Percentiles rank a stretch among this genome's conserved stretches.
phyloP scores from a whole-genome alignment of 2,329 filamentous ascomycete genomes.

The Zarea fungicola region DNA sequence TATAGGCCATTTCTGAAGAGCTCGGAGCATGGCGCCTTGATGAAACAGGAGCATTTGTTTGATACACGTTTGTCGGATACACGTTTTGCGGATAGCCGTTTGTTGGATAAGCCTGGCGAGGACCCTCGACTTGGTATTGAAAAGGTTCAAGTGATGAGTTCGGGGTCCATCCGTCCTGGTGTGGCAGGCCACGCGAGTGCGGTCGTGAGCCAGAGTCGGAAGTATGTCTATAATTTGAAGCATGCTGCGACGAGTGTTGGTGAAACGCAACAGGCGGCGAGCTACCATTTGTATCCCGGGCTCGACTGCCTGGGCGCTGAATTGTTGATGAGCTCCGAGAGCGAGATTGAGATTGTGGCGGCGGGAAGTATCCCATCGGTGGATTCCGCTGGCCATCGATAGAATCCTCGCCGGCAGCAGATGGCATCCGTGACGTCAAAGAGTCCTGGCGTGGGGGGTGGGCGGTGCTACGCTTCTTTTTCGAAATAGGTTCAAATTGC shows the following conservation, averaged over 20 bases:
- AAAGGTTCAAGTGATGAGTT: slow-evolving; percentile 41
- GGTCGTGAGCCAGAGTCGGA: slow-evolving; percentile 38
- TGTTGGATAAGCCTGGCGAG: slow-evolving; percentile 31
- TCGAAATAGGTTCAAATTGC: slow-evolving; percentile 40
- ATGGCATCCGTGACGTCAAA: slow-evolving; percentile 35
- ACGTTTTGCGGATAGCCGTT: slow-evolving; percentile 23
- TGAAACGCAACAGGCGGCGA: slow-evolving; percentile 42
- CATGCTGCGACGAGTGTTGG: slow-evolving; percentile 32
- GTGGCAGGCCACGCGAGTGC: slow-evolving; percentile 27
- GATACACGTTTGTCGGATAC: too few relatives aligned
- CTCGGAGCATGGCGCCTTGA: slow-evolving; percentile 34
- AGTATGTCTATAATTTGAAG: slow-evolving; percentile 34
- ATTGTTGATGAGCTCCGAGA: slow-evolving; percentile 38
- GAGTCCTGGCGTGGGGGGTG: slow-evolving; percentile 28
- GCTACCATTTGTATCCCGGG: slow-evolving; percentile 26
- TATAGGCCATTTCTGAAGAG: slow-evolving; percentile 24
- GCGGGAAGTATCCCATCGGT: slow-evolving; percentile 48
- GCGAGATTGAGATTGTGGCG: slow-evolving; percentile 39
- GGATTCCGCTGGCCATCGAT: slow-evolving; percentile 29
- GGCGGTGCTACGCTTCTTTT: slow-evolving; percentile 26
- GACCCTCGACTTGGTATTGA: slow-evolving; percentile 45
- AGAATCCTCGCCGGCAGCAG: slow-evolving; percentile 24
- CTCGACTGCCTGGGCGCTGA: slow-evolving; percentile 28
- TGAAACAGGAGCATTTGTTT: too few relatives aligned
- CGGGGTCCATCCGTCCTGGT: slow-evolving; percentile 26